Conservation (phyloP, 2,329 filamentous ascomycete species). For the Diaporthe aspalathi region DNA sequence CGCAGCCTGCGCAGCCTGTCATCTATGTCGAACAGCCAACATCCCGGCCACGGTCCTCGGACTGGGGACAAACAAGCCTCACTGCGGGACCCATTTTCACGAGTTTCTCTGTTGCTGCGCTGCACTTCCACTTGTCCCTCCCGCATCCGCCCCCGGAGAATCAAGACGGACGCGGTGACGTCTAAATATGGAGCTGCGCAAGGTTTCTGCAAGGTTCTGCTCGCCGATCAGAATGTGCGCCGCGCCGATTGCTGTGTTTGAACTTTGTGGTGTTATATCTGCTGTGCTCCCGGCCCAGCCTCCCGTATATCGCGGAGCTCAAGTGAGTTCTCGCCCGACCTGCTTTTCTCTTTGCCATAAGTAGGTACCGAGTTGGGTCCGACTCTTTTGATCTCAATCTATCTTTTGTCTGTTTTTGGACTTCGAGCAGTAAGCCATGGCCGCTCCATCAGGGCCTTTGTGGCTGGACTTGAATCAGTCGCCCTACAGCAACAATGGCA, state of each 20-base stretch:
- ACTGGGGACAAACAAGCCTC: conserved; percentile 28
- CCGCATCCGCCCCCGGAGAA: conserved; percentile 16
- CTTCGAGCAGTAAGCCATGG: conserved; percentile 19
- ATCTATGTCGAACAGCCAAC: conserved; percentile 19
- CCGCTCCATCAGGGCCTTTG: conserved; percentile 25
- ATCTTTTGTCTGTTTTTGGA: neutral
- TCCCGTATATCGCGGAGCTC: conserved; percentile 19
- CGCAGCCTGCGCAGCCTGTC: conserved; percentile 17
- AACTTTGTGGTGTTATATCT: conserved; percentile 14
- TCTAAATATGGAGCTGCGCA: conserved; percentile 37
- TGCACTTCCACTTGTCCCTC: conserved; percentile 7
- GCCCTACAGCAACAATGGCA: conserved; percentile 35
- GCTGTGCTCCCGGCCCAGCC: conserved; percentile 18
- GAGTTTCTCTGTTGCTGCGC: conserved; percentile 8
- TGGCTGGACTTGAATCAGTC: conserved; percentile 37
- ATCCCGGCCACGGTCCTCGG: conserved; percentile 11
- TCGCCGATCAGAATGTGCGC: conserved; percentile 36
- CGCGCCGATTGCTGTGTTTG: conserved; percentile 25
- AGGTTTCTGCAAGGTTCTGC: conserved; percentile 34
- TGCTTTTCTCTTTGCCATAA: conserved; percentile 7
- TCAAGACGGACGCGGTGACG: conserved; percentile 29
- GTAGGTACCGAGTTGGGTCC: conserved; percentile 2
- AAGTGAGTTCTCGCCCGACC: conserved; percentile 24
- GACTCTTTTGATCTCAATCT: conserved; percentile 5
- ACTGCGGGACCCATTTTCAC: conserved; percentile 32